Evolutionary conservation across 2,329 filamentous ascomycete species (phyloP).

Genomic region (Pseudogymnoascus sp.): DNA sequence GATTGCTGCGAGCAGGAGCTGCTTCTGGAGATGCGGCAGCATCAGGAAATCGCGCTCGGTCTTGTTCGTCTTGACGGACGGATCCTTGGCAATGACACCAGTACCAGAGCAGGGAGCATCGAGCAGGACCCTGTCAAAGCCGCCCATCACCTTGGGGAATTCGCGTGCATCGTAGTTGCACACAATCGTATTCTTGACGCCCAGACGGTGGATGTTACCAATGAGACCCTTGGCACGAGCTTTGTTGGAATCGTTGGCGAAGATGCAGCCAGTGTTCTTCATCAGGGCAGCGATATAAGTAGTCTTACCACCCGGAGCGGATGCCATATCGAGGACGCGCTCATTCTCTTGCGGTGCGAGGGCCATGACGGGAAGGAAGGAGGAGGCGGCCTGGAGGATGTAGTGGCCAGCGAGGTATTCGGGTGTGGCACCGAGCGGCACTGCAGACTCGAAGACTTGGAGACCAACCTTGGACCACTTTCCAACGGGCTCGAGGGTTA

Average conservation of each 20-base stretch:
- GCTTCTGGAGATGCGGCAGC: conserved; percentile 89
- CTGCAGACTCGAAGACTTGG: conserved; percentile 86
- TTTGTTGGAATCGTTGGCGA: conserved; percentile 96
- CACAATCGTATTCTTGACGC: conserved; percentile 87
- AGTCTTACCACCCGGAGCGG: conserved; percentile 91
- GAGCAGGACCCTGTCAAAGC: conserved; percentile 88
- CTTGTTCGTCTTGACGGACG: conserved; percentile 97
- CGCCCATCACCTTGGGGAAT: conserved; percentile 89
- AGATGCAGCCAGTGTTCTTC: conserved; percentile 92
- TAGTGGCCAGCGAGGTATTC: conserved; percentile 97
- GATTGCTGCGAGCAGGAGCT: conserved; percentile 84
- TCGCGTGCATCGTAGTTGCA: conserved; percentile 92
- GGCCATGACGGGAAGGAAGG: conserved; percentile 96
- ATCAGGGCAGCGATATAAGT: conserved; percentile 94
- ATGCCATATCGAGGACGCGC: conserved; percentile 84
- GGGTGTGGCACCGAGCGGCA: conserved; percentile 77
- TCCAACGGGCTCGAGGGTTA: conserved; percentile 90
- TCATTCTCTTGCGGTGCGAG: conserved; percentile 89
- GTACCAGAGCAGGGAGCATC: conserved; percentile 95
- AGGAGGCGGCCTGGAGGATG: conserved; percentile 92
- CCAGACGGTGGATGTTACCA: conserved; percentile 92
- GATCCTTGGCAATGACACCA: conserved; percentile 94
- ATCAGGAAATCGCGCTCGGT: conserved; percentile 89
- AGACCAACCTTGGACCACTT: conserved; percentile 98
- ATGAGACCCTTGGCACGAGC: conserved; percentile 91